Evolutionary conservation across 371 early-diverging fungal genomes (phyloP).

Genomic region (Zopfochytrium polystomum): DNA sequence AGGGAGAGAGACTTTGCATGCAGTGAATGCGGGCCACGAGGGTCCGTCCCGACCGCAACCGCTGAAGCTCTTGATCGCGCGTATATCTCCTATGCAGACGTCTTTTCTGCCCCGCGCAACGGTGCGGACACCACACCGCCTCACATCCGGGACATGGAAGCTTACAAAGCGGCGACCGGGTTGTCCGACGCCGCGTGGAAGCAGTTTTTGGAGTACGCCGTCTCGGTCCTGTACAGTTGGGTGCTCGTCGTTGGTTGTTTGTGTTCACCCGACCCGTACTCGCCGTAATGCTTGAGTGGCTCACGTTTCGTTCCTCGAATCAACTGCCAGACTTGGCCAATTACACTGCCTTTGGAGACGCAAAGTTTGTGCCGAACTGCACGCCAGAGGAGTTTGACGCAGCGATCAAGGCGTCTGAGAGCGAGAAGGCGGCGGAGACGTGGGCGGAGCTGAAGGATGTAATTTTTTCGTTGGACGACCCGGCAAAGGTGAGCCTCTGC

Average conservation of each 20-base stretch:
- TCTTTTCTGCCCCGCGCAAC: too few species aligned
- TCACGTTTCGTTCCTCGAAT: constrained; percentile 16
- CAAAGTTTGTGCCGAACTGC: constrained; percentile 61
- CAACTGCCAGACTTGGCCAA: constrained; percentile 50
- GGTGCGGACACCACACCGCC: too few species aligned
- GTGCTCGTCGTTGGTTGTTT: too few species aligned
- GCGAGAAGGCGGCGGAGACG: constrained; percentile 24
- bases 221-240: constrained; percentile 29
- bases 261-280: background rate
- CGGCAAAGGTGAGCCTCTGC: too few species aligned
- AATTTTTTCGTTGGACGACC: constrained; percentile 46
- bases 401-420: constrained; percentile 43
- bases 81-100: too few species aligned
- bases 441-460: constrained; percentile 37
- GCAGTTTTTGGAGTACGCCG: constrained; percentile 55
- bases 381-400: constrained; percentile 25
- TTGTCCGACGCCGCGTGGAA: constrained; percentile 52
- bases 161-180: constrained; percentile 31
- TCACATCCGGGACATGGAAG: constrained; percentile 28
- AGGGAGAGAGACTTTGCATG: too few species aligned
- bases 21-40: too few species aligned
- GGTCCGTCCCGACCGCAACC: too few species aligned
- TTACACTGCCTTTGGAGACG: constrained; percentile 63
- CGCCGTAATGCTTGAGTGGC: background rate
- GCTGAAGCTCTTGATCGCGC: too few species aligned